Conservation (phyloP, 176 grass and related monocot genomes). For the Ampelocalamus luodianensis region DNA sequence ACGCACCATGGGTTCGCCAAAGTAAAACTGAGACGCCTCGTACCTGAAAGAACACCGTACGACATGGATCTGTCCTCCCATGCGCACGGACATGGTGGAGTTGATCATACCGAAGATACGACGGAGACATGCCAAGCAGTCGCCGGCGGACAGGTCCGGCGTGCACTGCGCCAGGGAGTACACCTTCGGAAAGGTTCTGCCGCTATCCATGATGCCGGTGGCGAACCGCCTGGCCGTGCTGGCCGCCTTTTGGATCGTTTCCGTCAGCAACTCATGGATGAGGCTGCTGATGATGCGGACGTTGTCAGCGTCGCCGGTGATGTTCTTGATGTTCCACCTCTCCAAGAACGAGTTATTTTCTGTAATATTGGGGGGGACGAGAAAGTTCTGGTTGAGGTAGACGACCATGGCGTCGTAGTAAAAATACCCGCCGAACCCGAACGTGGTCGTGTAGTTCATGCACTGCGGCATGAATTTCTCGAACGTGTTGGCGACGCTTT, state of each 20-base stretch:
- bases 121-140: constrained; percentile 22
- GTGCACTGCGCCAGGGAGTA: constrained; percentile 37
- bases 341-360: background rate
- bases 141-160: constrained; percentile 35
- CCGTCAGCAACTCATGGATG: background rate
- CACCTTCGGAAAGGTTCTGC: background rate
- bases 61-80: background rate
- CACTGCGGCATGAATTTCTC: background rate
- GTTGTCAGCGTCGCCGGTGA: background rate
- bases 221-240: constrained; percentile 10
- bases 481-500: background rate
- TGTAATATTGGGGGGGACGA: background rate
- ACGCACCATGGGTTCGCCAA: background rate
- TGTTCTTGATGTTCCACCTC: background rate
- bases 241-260: constrained; percentile 11
- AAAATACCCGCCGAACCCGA: no score
- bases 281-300: background rate
- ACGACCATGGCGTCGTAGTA: background rate
- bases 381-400: background rate
- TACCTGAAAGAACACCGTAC: constrained; percentile 28
- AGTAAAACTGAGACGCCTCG: background rate
- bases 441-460: background rate
- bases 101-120: constrained; percentile 29
- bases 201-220: constrained; percentile 2
- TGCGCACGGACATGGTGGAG: constrained; percentile 7